Base-by-base conservation (phyloP, 2,329 filamentous ascomycete genomes). In the Hypoxylon sp. region DNA sequence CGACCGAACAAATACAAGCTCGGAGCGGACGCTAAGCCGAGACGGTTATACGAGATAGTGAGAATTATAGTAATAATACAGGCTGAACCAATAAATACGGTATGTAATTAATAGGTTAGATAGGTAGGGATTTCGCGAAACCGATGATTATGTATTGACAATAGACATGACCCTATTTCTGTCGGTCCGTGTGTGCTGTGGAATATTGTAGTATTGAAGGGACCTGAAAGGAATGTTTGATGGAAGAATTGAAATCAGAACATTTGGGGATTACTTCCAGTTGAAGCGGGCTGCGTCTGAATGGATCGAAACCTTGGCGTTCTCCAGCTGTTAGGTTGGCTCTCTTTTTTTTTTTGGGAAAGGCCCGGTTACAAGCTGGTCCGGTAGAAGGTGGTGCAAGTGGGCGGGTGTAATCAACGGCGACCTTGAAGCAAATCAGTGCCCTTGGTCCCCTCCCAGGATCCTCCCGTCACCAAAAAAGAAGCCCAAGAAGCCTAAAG, bases 381-480 rank as follows among this genome's bases (percentile, higher is more conserved):
- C 55, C 55, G 46, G 55, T 54, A 57, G 51, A 30, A 37, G n/a
- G n/a, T n/a, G n/a, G n/a, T n/a, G n/a, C n/a, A 21, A 42, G 46
- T 55, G 55, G 55, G 46, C 55, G 50, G 55, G 34, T 30, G 36
- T 27, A 25, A 47, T 49, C 32, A 34, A 40, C 19, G 42, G 41
- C 32, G 32, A 51, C 38, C 40, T 40, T 37, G 12, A 26, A 35
- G 23, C 41, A 21, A 7, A 11, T 32, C 5, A 9, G 21, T 25
- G 5, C 9, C 21, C 21, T 9, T n/a, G n/a, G 17, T 15, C 34
- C 40, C 40, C 41, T 30, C 38, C 25, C 20, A 44, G 23, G 37
- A 30, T 31, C 25, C 25, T 44, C 25, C 29, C 32, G 12, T 20
- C 20, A 26, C 21, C 20, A 13, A 13, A 20, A 44, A 26, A 17